Percentiles rank a stretch among this genome's conserved stretches.
Conservation (phyloP, 352 stramenopile species). For the Phytophthora fragariae region DNA sequence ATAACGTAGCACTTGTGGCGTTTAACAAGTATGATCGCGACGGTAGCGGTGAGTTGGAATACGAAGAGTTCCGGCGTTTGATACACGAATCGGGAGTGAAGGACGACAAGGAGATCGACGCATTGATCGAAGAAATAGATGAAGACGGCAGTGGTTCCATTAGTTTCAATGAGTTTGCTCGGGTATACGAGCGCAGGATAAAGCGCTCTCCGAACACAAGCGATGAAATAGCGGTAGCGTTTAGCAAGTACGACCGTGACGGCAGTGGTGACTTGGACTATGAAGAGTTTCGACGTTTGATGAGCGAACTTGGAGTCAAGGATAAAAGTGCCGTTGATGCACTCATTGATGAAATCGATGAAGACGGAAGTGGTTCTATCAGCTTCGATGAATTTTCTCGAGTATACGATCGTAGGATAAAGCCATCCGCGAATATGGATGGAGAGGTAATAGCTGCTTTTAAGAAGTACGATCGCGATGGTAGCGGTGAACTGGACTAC, state of each 20-base stretch:
- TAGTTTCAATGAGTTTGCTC: slow-evolving; percentile 52
- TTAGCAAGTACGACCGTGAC: slow-evolving; percentile 43
- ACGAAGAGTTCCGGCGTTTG: slow-evolving; percentile 59
- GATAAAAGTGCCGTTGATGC: slow-evolving; percentile 50
- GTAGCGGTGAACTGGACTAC: slow-evolving; percentile 57
- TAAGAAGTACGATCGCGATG: slow-evolving; percentile 49
- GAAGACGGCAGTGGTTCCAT: slow-evolving; percentile 44
- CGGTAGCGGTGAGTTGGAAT: slow-evolving; percentile 51
- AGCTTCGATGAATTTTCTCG: slow-evolving; percentile 53
- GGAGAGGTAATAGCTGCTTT: slow-evolving; percentile 42
- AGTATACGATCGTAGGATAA: slow-evolving; percentile 36
- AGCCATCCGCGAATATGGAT: slow-evolving; percentile 32
- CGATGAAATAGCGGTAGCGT: background rate
- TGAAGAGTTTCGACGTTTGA: slow-evolving; percentile 60
- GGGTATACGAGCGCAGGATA: background rate
- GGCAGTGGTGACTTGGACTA: slow-evolving; percentile 55
- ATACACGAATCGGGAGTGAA: slow-evolving; percentile 63
- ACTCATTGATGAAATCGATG: slow-evolving; percentile 57
- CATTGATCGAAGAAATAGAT: slow-evolving; percentile 52
- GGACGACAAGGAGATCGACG: slow-evolving; percentile 44
- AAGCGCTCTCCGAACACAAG: background rate
- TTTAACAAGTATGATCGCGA: slow-evolving; percentile 55
- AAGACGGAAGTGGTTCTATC: slow-evolving; percentile 44
- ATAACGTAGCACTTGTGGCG: slow-evolving; percentile 19
- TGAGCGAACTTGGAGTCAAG: slow-evolving; percentile 60